phyloP scores from a whole-genome alignment of 140 eudicot genomes.

The Cichorium intybus region DNA sequence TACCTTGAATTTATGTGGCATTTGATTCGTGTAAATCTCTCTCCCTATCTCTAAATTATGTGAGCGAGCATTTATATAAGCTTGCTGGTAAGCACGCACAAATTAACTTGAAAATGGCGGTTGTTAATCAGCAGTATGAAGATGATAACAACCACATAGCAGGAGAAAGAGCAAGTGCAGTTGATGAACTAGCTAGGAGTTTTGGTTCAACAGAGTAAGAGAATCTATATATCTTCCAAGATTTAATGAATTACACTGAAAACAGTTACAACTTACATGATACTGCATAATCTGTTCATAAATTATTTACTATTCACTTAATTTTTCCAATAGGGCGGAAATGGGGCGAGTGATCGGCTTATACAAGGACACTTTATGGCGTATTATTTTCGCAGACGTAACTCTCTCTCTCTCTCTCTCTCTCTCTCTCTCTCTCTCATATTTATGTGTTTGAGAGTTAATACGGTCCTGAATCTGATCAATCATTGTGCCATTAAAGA shows the following conservation, averaged over 20 bases:
- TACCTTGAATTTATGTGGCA: not conserved
- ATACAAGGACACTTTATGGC: slow-evolving; percentile 23
- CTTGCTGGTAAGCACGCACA: too few relatives aligned
- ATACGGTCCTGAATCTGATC: not conserved
- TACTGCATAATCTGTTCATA: not conserved
- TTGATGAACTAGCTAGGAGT: not conserved
- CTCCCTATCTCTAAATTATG: not conserved
- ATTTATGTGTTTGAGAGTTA: not conserved
- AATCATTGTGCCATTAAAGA: not conserved
- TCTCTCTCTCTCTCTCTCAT: not conserved
- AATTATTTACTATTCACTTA: not conserved
- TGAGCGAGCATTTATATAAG: too few relatives aligned
- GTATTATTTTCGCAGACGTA: slow-evolving; percentile 25
- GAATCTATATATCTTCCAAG: not conserved
- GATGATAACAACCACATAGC: not conserved
- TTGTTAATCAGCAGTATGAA: not conserved
- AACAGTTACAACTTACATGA: not conserved
- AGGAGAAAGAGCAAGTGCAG: not conserved
- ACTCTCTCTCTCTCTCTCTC: slow-evolving; percentile 8
- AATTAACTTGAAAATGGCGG: not conserved
- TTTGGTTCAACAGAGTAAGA: not conserved
- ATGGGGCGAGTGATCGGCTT: slow-evolving; percentile 12
- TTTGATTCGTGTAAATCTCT: not conserved
- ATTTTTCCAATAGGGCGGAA: slow-evolving; percentile 10
- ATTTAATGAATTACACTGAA: not conserved